phyloP scores from a whole-genome alignment of 176 grass and related monocot species.

The Musa schizocarpa region DNA sequence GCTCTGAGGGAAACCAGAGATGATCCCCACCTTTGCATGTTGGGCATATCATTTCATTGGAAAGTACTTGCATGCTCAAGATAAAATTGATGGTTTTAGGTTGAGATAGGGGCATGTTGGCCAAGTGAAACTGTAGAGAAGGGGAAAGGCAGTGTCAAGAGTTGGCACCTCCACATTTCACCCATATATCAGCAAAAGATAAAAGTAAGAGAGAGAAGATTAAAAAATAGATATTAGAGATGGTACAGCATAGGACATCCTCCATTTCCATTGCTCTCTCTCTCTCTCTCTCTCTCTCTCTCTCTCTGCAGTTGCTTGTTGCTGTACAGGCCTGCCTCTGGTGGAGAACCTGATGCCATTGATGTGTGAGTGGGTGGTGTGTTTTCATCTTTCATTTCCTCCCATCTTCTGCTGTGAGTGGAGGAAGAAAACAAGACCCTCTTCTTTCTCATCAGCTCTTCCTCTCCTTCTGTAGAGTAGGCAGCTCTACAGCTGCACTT shows the following conservation, averaged over 20 bases:
- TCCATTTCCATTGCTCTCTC: neutral
- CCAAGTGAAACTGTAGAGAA: neutral
- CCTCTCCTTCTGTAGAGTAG: neutral
- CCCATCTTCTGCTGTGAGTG: neutral
- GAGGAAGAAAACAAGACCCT: neutral
- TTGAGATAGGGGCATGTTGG: neutral
- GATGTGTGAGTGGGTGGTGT: constrained; percentile 11
- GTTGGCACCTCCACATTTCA: neutral
- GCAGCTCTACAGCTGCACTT: neutral
- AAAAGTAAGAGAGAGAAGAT: neutral
- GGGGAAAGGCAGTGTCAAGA: neutral
- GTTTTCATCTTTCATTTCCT: neutral
- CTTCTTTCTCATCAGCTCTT: neutral
- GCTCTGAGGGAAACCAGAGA: too few relatives aligned
- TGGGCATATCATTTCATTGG: too few relatives aligned
- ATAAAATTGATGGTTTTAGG: too few relatives aligned
- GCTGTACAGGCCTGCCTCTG: neutral
- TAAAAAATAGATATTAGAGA: neutral
- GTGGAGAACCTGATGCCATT: constrained; percentile 11
- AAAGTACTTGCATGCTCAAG: too few relatives aligned
- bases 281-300: neutral
- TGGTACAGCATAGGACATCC: neutral
- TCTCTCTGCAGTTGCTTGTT: neutral
- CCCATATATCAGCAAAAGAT: neutral
- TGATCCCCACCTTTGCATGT: too few relatives aligned